These are phyloP conservation scores for Pyrenula massariospora DNA, from an alignment of 495 filamentous ascomycete genomes.

Conservation along the genomic window DNA sequence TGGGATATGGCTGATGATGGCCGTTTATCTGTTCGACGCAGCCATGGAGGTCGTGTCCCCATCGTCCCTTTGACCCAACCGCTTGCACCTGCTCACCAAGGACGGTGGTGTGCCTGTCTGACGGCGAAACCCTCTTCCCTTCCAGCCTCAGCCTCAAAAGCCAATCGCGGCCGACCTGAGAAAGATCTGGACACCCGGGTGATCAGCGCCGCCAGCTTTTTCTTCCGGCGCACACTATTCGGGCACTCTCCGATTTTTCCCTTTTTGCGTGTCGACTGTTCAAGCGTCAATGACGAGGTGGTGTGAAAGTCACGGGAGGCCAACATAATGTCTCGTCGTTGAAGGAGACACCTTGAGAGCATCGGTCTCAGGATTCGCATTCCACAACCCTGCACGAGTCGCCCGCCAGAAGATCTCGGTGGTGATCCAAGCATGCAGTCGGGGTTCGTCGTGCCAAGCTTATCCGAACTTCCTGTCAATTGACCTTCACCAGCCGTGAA, in stretches of 20 bases:
- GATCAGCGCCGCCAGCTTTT: background rate
- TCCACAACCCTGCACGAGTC: too few relatives aligned
- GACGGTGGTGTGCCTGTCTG: too few relatives aligned
- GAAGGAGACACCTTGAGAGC: background rate
- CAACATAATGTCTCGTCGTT: background rate
- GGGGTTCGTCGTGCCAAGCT: background rate
- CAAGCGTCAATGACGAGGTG: background rate
- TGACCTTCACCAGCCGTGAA: conserved; percentile 45
- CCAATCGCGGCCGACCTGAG: background rate
- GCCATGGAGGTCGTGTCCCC: too few relatives aligned
- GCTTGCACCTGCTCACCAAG: too few relatives aligned
- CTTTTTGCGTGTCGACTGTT: too few relatives aligned
- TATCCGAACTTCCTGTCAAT: background rate
- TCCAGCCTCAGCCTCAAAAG: background rate
- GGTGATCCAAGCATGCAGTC: background rate
- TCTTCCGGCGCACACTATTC: background rate
- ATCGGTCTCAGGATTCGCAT: too few relatives aligned
- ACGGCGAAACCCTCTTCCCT: too few relatives aligned
- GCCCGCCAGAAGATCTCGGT: too few relatives aligned
- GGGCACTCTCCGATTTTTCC: background rate
- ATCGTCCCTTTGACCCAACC: too few relatives aligned
- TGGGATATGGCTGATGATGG: too few relatives aligned
- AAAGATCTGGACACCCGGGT: background rate
- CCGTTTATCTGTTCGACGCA: too few relatives aligned
- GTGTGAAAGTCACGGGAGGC: background rate